Base-by-base conservation (phyloP, 768 basidiomycete genomes). In the Krasilnikovozyma curviuscula region DNA sequence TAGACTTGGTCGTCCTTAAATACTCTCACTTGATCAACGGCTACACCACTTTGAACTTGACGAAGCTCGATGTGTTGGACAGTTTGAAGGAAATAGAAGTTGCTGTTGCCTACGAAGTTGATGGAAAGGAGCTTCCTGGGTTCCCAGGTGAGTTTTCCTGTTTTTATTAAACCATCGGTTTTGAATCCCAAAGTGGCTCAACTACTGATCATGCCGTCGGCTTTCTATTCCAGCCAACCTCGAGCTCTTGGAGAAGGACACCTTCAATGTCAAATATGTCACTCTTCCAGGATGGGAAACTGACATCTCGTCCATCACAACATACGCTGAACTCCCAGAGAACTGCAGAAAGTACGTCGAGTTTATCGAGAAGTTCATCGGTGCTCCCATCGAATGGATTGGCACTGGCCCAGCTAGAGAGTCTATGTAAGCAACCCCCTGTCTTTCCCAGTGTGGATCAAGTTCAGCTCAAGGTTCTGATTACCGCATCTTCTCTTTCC, bases 21-120 rank as follows among this genome's bases (percentile, higher is more conserved):
- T 79, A 95, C 65, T 97, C 91, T 7, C 76, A 71, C 61, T 67
- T 83, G 53, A 84, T 98, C 72, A 98, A 98, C 64, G 93, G 93
- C 30, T 98, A 97, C 65, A 85, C 91, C 59, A 62, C 67, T 39
- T 69, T 97, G 53, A 98, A 98, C 66, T 72, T 98, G 55, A 98
- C 93, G 41, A 98, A 98, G 64, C 76, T 98, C 40, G 93, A 98
- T 58, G 70, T 98, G 14, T 72, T 98, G 41, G 89, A 95, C 58
- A 68, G 70, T 24, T 70, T 98, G 19, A 62, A 72, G 0, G 83
- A 89, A 67, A 82, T 98, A 69, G 82, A 88, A 65, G 71, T 98
- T 19, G 91, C 72, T 3, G 73, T 83, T 48, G 77, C 74, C 59
- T 97, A 98, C 66, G 65, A 64, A 57, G 54, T 84, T 18, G 76